Evolutionary conservation across 257 asterid species (phyloP), one percentile per base, ranked within the genome.

Genomic region (Przewalskia tangutica): DNA sequence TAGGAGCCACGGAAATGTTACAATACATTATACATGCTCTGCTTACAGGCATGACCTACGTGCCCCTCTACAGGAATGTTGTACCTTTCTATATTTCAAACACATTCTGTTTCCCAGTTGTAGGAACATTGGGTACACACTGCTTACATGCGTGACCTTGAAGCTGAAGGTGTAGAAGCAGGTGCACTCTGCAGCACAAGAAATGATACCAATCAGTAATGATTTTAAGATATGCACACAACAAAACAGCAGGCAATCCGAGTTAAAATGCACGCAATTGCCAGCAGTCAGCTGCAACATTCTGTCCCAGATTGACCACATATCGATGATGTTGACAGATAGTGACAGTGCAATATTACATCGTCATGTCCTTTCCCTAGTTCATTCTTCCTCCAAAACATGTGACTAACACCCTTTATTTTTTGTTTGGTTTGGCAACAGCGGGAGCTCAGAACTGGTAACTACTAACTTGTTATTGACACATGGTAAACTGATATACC

Each of bases 121-220:
- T 71, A 71, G 79, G 60, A 75, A 75, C 60, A 83, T 34, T 18
- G 77, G n/a, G 20, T 60, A 1, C 67, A 32, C 44, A 38, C 32
- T 40, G 77, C 82, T 82, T 86, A 95, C 81, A 95, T 86, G 75
- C 98, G 97, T 16, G 98, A 85, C 88, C 90, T 93, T 63, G 95
- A 86, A 67, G 85, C 87, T 95, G 76, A 66, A 38, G 76, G 38
- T 8, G 51, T 66, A 16, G 53, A 66, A 65, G 48, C 44, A 66
- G 53, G 27, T 38, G 32, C 76, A 66, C 76, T 66, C 76, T 66
- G 95, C 93, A 89, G 66, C 77, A 77, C 84, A 85, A 81, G 46
- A 60, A 44, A 75, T 71, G 59, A 23, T 23, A 75, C 44, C 46
- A 50, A 75, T 75, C 18, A 50, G 62, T 75, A 75, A 50, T 13